These are phyloP conservation scores for Termitomyces sp. DNA, from an alignment of 768 basidiomycete species.

Conservation along the genomic window DNA sequence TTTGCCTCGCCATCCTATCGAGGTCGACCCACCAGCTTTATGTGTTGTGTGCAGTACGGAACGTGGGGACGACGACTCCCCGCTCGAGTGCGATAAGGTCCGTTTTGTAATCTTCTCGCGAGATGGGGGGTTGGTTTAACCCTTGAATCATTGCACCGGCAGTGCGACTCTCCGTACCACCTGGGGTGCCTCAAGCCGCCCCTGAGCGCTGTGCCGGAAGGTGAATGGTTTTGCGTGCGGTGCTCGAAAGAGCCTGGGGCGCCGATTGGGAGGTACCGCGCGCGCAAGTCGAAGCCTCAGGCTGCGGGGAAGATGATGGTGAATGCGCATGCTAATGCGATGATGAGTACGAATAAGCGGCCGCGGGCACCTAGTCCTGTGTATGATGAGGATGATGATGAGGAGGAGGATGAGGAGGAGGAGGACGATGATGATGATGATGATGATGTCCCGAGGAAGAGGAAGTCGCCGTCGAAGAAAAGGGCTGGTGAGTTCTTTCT, in stretches of 20 bases:
- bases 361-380: slow-evolving; percentile 11
- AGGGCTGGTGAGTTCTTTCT: slow-evolving; percentile 29
- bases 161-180: slow-evolving; percentile 93
- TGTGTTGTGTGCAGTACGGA: slow-evolving; percentile 74
- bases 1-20: slow-evolving; percentile 73
- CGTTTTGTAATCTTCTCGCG: background rate
- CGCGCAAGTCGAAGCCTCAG: slow-evolving; percentile 14
- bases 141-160: too few species aligned
- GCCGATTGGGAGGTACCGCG: slow-evolving; percentile 37
- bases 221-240: slow-evolving; percentile 88
- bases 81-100: slow-evolving; percentile 91
- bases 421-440: slow-evolving; percentile 10
- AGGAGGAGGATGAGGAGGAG: slow-evolving; percentile 6
- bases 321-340: background rate
- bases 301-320: slow-evolving; percentile 8
- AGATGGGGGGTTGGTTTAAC: too few species aligned
- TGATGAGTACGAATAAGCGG: slow-evolving; percentile 15
- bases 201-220: slow-evolving; percentile 70
- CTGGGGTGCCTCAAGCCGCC: slow-evolving; percentile 77
- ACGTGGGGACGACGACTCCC: slow-evolving; percentile 63
- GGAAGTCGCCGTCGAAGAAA: slow-evolving; percentile 15
- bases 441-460: slow-evolving; percentile 35
- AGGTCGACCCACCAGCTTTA: slow-evolving; percentile 57
- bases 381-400: slow-evolving; percentile 18
- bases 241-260: slow-evolving; percentile 59